These are phyloP conservation scores for Boletellus ananiceps DNA, from an alignment of 768 basidiomycete species.

Conservation along the genomic window DNA sequence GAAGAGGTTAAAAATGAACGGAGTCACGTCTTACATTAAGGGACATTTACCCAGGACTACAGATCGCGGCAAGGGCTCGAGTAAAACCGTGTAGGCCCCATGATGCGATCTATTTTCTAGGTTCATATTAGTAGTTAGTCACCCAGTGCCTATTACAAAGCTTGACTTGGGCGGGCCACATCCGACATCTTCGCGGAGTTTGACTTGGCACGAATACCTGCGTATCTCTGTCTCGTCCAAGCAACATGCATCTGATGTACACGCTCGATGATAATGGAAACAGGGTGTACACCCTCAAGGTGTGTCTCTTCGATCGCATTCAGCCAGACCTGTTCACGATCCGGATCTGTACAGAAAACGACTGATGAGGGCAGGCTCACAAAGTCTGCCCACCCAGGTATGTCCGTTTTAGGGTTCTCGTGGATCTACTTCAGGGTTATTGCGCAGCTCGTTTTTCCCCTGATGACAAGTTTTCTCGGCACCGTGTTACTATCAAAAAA, in stretches of 20 bases:
- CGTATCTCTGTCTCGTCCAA: constrained; percentile 2
- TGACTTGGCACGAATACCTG: neutral
- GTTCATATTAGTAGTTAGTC: too few relatives aligned
- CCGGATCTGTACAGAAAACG: constrained; percentile 57
- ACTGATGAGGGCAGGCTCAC: constrained; percentile 79
- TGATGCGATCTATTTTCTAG: too few relatives aligned
- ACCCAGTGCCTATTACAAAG: neutral
- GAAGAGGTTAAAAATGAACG: too few relatives aligned
- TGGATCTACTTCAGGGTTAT: neutral
- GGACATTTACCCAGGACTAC: too few relatives aligned
- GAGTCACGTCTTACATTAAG: too few relatives aligned
- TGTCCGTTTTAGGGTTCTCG: constrained; percentile 12
- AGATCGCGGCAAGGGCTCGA: too few relatives aligned
- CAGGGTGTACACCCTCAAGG: constrained; percentile 92
- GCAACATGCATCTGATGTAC: constrained; percentile 96
- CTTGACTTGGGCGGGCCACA: too few relatives aligned
- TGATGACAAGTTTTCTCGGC: constrained; percentile 98
- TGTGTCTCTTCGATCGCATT: constrained; percentile 31
- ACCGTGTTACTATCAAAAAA: constrained; percentile 96
- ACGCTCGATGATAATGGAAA: constrained; percentile 70
- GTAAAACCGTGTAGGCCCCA: too few relatives aligned
- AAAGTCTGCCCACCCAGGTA: constrained; percentile 97
- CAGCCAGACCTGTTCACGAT: constrained; percentile 2
- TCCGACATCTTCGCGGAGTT: constrained; percentile 14
- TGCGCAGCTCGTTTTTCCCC: constrained; percentile 92